A percentile compares a stretch with the other conserved stretches of the same genome.
Conservation (phyloP, 805 yeast species). For the Starmerella ratchasimensis region DNA sequence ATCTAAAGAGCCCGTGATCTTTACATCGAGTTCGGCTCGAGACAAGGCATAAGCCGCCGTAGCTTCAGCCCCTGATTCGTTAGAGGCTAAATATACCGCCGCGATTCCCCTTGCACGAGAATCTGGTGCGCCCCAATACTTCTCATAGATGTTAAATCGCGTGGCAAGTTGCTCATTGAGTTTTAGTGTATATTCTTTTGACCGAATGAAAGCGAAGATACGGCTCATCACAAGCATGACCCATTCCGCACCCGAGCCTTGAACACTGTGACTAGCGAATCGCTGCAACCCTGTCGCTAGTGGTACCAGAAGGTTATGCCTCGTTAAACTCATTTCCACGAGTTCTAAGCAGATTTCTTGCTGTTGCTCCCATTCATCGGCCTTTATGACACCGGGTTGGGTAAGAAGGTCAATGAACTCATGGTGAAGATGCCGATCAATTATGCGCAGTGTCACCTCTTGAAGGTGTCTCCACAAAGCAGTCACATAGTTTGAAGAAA, state of each 20-base stretch:
- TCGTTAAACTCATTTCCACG: slow-evolving; percentile 31
- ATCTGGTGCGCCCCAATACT: slow-evolving; percentile 31
- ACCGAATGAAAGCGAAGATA: slow-evolving; percentile 38
- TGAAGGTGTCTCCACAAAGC: slow-evolving; percentile 46
- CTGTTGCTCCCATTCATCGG: slow-evolving; percentile 19
- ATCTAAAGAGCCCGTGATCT: slow-evolving; percentile 14
- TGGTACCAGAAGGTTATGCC: slow-evolving; percentile 56
- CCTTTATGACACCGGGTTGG: slow-evolving; percentile 21
- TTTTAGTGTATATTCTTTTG: slow-evolving; percentile 40
- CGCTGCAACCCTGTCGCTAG: slow-evolving; percentile 35
- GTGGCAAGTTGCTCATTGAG: slow-evolving; percentile 45
- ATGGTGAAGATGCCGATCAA: slow-evolving; percentile 52
- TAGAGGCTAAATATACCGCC: slow-evolving; percentile 21
- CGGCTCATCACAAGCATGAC: slow-evolving; percentile 36
- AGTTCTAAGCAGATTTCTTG: slow-evolving; percentile 20
- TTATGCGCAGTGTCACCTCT: slow-evolving; percentile 46
- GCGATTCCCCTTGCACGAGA: slow-evolving; percentile 24
- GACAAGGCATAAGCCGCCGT: slow-evolving; percentile 30
- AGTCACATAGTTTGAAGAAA: slow-evolving; percentile 5
- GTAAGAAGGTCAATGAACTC: slow-evolving; percentile 38
- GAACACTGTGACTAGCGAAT: not conserved
- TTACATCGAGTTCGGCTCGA: slow-evolving; percentile 24
- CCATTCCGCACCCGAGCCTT: slow-evolving; percentile 30
- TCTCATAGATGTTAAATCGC: slow-evolving; percentile 23
- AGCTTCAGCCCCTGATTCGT: slow-evolving; percentile 17